Conservation (phyloP, 163 green algal species). For the Picocystis sp. region DNA sequence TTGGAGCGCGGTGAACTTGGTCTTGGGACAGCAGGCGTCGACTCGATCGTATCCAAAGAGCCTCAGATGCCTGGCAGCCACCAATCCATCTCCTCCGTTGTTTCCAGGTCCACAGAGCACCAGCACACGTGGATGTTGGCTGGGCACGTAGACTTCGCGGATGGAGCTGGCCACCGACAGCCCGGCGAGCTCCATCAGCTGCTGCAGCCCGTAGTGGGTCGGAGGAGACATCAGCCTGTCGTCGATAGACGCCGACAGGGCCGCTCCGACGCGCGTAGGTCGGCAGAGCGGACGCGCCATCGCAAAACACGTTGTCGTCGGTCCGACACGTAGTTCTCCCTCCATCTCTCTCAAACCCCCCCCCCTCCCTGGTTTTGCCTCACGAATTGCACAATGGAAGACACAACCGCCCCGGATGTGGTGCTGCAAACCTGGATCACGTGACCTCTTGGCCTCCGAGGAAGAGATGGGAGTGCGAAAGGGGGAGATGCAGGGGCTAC, state of each 20-base stretch:
- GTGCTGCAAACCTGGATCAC: no score
- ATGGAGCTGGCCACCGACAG: slow-evolving; percentile 52
- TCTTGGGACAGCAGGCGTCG: slow-evolving; percentile 77
- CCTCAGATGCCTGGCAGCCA: slow-evolving; percentile 65
- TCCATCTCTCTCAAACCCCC: no score
- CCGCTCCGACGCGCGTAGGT: no score
- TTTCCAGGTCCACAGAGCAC: slow-evolving; percentile 86
- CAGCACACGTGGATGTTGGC: slow-evolving; percentile 39
- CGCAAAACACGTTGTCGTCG: no score
- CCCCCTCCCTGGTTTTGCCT: no score
- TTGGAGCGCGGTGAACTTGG: slow-evolving; percentile 65
- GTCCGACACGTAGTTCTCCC: no score
- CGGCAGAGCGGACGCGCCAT: no score
- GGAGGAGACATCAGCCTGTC: slow-evolving; percentile 76
- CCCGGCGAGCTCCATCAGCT: slow-evolving; percentile 86
- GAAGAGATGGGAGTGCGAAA: no score
- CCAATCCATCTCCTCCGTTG: slow-evolving; percentile 92
- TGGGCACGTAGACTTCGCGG: slow-evolving; percentile 13
- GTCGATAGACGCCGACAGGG: slow-evolving; percentile 36
- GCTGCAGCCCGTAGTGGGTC: slow-evolving; percentile 80
- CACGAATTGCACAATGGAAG: no score
- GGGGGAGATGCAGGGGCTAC: no score
- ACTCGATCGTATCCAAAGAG: slow-evolving; percentile 67
- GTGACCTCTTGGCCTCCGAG: no score
- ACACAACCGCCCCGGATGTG: no score